These are phyloP conservation scores for Mrakia blollopis DNA, from an alignment of 768 basidiomycete genomes.

Conservation along the genomic window DNA sequence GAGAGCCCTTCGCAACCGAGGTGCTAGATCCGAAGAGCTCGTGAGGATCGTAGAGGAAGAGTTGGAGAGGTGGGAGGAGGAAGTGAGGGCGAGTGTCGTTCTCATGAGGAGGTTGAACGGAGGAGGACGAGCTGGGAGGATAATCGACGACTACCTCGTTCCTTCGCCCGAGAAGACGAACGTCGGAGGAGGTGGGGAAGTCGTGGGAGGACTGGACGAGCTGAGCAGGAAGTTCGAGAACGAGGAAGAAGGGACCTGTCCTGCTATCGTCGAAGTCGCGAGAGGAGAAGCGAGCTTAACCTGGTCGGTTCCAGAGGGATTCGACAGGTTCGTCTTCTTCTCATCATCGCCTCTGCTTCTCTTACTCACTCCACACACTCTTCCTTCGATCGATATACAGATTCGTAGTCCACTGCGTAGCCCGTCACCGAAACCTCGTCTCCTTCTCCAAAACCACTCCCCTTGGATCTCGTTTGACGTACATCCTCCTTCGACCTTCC, in stretches of 20 bases:
- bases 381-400: neutral
- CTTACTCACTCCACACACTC: neutral
- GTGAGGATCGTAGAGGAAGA: constrained; percentile 25
- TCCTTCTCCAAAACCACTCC: constrained; percentile 32
- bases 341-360: neutral
- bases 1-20: constrained; percentile 16
- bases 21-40: constrained; percentile 23
- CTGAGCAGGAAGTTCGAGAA: constrained; percentile 13
- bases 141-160: constrained; percentile 24
- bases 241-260: constrained; percentile 6
- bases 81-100: constrained; percentile 1
- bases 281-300: neutral
- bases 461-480: constrained; percentile 15
- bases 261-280: constrained; percentile 30
- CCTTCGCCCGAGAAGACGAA: neutral
- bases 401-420: constrained; percentile 33
- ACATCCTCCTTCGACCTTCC: constrained; percentile 31
- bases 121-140: neutral
- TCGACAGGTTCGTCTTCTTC: constrained; percentile 22
- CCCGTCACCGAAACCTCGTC: constrained; percentile 27
- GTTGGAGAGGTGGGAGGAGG: constrained; percentile 18
- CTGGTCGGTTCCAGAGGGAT: constrained; percentile 20
- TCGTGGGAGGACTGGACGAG: neutral
- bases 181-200: neutral
- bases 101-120: neutral